Evolutionary conservation across 805 yeast species (phyloP), one percentile per base, ranked within the genome.

Genomic region (Candida pseudofarinosa): DNA sequence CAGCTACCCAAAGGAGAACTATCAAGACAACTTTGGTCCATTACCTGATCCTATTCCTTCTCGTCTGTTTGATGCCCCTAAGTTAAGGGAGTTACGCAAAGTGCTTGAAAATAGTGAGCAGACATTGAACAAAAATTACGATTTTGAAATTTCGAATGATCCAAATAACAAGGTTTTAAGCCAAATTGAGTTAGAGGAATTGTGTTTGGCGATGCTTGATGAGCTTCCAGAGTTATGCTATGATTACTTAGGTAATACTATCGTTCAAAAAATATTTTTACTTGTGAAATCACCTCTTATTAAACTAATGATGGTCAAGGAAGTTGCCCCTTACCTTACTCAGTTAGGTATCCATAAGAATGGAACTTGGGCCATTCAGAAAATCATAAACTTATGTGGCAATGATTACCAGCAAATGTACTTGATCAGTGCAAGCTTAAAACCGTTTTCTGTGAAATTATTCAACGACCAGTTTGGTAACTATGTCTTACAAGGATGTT

Each of bases 331-430:
- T 19, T 87, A 76, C 56, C 70, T 93, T 49, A 87, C 97, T 1
- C 95, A 88, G 53, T 84, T 91, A 73, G 93, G 97, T 53, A 83
- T 88, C 43, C 99, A 93, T 67, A 93, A 93, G 58, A 93, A 93
- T 62, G 99, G 99, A 48, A 93, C 99, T 4, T 93, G 99, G 99
- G 98, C 97, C 1, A 95, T 96, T 18, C 99, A 93, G 63, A 93
- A 91, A 63, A 83, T 93, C 63, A 89, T 93, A 52, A 85, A 81
- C 50, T 48, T 80, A 80, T 38, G 80, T 74, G 35, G 74, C 78
- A 87, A 81, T 54, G 63, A 60, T 20, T 52, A 44, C 33, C 70
- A 63, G 47, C 73, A 67, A 41, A 83, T 79, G 60, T 66, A 73
- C 52, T 59, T 85, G 38, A 85, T 93, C 35, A 81, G 83, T 6